Base-by-base conservation (phyloP, 805 yeast genomes). In the Nakazawaea molendinolei region DNA sequence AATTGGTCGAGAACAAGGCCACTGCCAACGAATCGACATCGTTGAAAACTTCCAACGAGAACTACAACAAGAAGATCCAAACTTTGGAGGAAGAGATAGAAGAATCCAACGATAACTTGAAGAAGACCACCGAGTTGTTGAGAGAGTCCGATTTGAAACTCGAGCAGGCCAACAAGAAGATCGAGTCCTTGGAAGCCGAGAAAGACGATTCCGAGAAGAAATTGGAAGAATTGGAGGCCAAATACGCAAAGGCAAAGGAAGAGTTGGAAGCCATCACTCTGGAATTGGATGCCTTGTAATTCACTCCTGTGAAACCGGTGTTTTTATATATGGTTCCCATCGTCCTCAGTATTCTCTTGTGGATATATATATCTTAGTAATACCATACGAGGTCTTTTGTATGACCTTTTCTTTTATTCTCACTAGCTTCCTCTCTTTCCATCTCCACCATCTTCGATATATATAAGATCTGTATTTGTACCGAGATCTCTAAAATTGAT, bases 211-310 rank as follows among this genome's bases (percentile, higher is more conserved):
- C 84, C 75, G 97, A 92, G 70, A 74, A 75, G 69, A 87, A 86
- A 67, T 82, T 70, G 55, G 97, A 90, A 69, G 95, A 86, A 58
- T 68, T 90, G 61, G 70, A 80, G 49, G 79, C 72, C 56, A 81
- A 89, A 67, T 80, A 86, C 75, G 69, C 71, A 57, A 72, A 77
- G 48, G 90, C 95, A 47, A 83, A 86, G 74, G 76, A 84, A 49
- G 98, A 92, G 67, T 76, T 92, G 69, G 97, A 92, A 53, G 96
- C 89, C 68, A 89, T 92, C 69, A 81, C 87, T 61, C 86, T 87
- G 60, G 96, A 94, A 69, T 81, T 92, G 65, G 97, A 92, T 67
- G 76, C 76, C 49, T 64, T 74, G 56, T 73, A 65, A 60, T 10
- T 8, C 23, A 10, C 20, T 6, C 12, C 5, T 13, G 34, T 15